phyloP scores from a whole-genome alignment of 176 grass and related monocot species.

The Triticum turgidum region DNA sequence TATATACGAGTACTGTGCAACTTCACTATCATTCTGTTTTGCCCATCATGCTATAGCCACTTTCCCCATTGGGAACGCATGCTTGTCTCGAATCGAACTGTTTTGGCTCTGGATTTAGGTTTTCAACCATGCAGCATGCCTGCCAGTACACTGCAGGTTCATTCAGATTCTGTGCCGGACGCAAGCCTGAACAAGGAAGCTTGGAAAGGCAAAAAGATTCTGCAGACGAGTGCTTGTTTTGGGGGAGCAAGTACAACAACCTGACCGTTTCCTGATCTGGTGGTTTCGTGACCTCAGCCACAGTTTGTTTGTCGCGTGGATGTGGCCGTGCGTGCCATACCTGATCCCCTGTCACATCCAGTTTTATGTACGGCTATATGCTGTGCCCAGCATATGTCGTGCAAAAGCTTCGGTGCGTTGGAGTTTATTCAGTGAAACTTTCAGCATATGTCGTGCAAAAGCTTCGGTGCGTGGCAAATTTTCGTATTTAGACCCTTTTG shows the following conservation, averaged over 20 bases:
- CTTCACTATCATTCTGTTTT: background rate
- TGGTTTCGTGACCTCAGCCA: conserved; percentile 3
- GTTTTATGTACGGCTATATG: background rate
- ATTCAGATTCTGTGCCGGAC: background rate
- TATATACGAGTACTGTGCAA: background rate
- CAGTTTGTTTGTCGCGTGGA: background rate
- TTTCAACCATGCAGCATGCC: background rate
- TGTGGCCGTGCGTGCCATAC: background rate
- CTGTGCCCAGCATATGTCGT: background rate
- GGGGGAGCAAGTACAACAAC: conserved; percentile 28
- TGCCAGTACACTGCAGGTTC: background rate
- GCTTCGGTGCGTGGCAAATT: too few relatives aligned
- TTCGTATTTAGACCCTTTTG: too few relatives aligned
- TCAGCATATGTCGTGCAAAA: too few relatives aligned
- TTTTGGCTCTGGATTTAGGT: background rate
- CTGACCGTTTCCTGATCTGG: background rate
- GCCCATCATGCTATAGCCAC: background rate
- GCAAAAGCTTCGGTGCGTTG: background rate
- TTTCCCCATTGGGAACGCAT: background rate
- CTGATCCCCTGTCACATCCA: conserved; percentile 1
- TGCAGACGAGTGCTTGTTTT: background rate
- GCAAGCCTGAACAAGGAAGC: background rate
- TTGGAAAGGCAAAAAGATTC: conserved; percentile 2
- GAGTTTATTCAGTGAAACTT: too few relatives aligned
- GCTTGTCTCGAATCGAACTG: background rate